Conservation (phyloP, 345 rosid genomes). For the Trapa bicornis region DNA sequence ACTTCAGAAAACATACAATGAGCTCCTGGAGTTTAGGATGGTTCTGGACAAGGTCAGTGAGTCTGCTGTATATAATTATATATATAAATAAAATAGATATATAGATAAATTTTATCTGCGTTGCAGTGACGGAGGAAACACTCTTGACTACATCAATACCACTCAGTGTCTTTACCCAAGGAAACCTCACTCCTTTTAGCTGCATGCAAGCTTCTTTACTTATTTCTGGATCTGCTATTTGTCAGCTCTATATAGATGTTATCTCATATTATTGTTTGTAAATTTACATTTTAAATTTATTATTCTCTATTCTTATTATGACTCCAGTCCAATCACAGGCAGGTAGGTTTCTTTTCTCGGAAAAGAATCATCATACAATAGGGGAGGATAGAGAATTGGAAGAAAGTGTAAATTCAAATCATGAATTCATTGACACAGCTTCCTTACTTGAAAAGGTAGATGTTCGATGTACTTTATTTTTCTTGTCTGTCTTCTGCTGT, state of each 20-base stretch:
- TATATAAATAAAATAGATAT: no score
- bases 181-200: no score
- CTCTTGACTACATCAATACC: no score
- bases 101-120: no score
- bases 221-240: background rate
- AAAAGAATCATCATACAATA: slow-evolving; percentile 44
- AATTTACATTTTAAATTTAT: background rate
- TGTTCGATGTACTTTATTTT: slow-evolving; percentile 10
- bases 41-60: slow-evolving; percentile 69
- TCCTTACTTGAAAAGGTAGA: slow-evolving; percentile 77
- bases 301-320: slow-evolving; percentile 1
- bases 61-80: no score
- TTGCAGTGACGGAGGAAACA: no score
- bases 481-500: background rate
- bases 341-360: slow-evolving; percentile 66
- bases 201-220: background rate
- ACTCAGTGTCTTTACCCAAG: no score
- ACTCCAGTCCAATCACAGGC: slow-evolving; percentile 40
- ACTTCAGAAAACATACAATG: slow-evolving; percentile 77
- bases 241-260: background rate
- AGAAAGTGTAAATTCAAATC: slow-evolving; percentile 50
- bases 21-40: slow-evolving; percentile 84
- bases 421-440: slow-evolving; percentile 34
- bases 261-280: background rate
- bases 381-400: slow-evolving; percentile 62